Percentiles rank a stretch among this genome's conserved stretches.
Conservation (phyloP, 306 rosid species). For the Fragaria ananassa region DNA sequence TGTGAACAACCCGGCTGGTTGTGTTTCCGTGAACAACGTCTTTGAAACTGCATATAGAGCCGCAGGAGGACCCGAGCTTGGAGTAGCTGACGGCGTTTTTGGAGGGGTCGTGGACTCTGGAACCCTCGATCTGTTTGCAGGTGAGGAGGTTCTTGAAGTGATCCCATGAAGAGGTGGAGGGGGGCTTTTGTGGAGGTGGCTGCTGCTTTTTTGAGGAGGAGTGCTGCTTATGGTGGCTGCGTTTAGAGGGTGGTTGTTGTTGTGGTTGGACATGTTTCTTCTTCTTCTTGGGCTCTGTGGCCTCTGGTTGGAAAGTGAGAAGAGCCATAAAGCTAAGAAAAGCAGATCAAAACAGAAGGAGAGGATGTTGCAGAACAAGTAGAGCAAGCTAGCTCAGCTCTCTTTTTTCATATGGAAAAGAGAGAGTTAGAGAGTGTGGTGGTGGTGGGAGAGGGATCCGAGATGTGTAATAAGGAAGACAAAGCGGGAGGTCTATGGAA, state of each 20-base stretch:
- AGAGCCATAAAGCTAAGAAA: slow-evolving; percentile 51
- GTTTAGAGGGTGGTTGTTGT: slow-evolving; percentile 21
- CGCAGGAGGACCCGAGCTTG: slow-evolving; percentile 78
- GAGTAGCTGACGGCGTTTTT: slow-evolving; percentile 43
- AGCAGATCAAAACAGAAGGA: neutral
- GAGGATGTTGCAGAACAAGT: slow-evolving; percentile 7
- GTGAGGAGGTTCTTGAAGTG: slow-evolving; percentile 80
- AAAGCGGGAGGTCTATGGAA: slow-evolving; percentile 17
- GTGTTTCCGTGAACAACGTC: slow-evolving; percentile 88
- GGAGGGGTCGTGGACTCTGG: slow-evolving; percentile 70
- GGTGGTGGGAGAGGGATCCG: slow-evolving; percentile 28
- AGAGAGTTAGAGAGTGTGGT: neutral
- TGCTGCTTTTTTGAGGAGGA: slow-evolving; percentile 22
- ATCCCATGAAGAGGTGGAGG: slow-evolving; percentile 66
- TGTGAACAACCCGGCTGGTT: slow-evolving; percentile 54
- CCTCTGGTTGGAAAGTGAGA: slow-evolving; percentile 46
- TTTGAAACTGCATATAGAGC: slow-evolving; percentile 87
- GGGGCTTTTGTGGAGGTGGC: slow-evolving; percentile 25
- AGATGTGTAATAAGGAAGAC: slow-evolving; percentile 23
- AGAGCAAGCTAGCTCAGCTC: neutral
- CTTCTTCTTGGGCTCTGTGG: slow-evolving; percentile 38
- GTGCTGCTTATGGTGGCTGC: slow-evolving; percentile 25
- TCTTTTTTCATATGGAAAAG: neutral
- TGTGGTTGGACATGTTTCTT: neutral
- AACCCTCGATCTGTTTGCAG: slow-evolving; percentile 84